Evolutionary conservation across 2,329 filamentous ascomycete genomes (phyloP).

Genomic region (Aureobasidium sp.): DNA sequence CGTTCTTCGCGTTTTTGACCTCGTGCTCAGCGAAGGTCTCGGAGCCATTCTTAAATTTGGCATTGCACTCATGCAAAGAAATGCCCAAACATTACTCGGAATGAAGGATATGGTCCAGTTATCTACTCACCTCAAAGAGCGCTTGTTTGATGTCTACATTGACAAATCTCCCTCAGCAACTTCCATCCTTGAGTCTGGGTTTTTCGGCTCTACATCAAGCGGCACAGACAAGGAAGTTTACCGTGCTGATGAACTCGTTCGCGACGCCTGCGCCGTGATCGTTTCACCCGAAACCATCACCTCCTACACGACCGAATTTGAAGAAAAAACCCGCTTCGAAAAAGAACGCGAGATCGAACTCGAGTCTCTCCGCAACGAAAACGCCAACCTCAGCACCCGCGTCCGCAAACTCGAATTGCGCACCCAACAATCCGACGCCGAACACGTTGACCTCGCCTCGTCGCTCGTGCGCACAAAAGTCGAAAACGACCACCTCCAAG

Average conservation of each 20-base stretch:
- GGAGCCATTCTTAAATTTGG: slow-evolving; percentile 88
- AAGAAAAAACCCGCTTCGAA: slow-evolving; percentile 77
- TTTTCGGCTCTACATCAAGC: slow-evolving; percentile 80
- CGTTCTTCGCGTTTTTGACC: slow-evolving; percentile 90
- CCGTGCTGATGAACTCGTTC: slow-evolving; percentile 84
- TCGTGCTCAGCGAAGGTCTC: slow-evolving; percentile 88
- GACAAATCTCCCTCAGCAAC: slow-evolving; percentile 88
- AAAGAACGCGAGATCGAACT: slow-evolving; percentile 78
- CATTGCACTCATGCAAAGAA: slow-evolving; percentile 93
- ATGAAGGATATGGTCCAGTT: slow-evolving; percentile 90
- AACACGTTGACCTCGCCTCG: slow-evolving; percentile 85
- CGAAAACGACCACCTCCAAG: slow-evolving; percentile 80
- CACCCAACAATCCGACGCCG: slow-evolving; percentile 77
- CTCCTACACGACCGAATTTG: slow-evolving; percentile 79
- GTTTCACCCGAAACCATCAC: slow-evolving; percentile 77
- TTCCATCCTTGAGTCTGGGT: slow-evolving; percentile 89
- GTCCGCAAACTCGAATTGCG: slow-evolving; percentile 83
- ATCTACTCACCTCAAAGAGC: slow-evolving; percentile 86
- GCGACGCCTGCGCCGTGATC: slow-evolving; percentile 82
- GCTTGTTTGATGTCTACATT: slow-evolving; percentile 93
- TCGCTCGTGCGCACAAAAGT: slow-evolving; percentile 90
- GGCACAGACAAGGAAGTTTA: slow-evolving; percentile 93
- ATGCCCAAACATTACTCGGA: slow-evolving; percentile 64
- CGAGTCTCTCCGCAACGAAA: slow-evolving; percentile 61
- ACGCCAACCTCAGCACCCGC: slow-evolving; percentile 61